A percentile compares a stretch with the other conserved stretches of the same genome.
Conservation (phyloP, 148 eudicot species). For the Camellia lanceoleosa region DNA sequence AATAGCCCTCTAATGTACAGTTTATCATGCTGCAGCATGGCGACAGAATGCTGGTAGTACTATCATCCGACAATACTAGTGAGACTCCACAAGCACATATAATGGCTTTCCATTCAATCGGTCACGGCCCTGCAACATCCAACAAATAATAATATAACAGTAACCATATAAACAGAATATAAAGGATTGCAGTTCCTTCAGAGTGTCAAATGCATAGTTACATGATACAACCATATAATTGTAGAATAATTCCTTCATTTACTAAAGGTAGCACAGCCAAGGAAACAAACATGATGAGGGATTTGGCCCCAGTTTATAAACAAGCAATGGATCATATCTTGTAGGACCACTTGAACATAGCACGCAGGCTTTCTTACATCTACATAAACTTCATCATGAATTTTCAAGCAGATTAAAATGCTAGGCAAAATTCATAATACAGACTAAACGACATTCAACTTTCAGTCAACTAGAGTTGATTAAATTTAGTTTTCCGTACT, state of each 20-base stretch:
- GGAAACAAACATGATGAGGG: neutral
- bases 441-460: too few relatives aligned
- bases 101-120: constrained; percentile 83
- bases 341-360: too few relatives aligned
- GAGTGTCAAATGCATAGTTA: neutral
- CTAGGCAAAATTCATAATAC: too few relatives aligned
- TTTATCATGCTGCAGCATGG: constrained; percentile 12
- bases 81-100: constrained; percentile 76
- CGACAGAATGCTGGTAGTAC: neutral
- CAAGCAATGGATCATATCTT: too few relatives aligned
- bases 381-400: too few relatives aligned
- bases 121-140: constrained; percentile 60
- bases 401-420: too few relatives aligned
- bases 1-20: constrained; percentile 28
- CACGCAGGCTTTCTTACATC: too few relatives aligned
- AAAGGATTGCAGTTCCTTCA: neutral
- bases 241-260: neutral
- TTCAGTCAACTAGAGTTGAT: too few relatives aligned
- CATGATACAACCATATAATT: neutral
- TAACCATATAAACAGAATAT: neutral
- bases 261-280: too few relatives aligned
- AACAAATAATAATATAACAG: neutral
- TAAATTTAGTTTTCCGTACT: too few relatives aligned
- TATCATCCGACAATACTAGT: constrained; percentile 30
- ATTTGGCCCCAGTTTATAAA: too few relatives aligned